phyloP scores from a whole-genome alignment of 2,329 filamentous ascomycete species.

The Penicillium sp. region DNA sequence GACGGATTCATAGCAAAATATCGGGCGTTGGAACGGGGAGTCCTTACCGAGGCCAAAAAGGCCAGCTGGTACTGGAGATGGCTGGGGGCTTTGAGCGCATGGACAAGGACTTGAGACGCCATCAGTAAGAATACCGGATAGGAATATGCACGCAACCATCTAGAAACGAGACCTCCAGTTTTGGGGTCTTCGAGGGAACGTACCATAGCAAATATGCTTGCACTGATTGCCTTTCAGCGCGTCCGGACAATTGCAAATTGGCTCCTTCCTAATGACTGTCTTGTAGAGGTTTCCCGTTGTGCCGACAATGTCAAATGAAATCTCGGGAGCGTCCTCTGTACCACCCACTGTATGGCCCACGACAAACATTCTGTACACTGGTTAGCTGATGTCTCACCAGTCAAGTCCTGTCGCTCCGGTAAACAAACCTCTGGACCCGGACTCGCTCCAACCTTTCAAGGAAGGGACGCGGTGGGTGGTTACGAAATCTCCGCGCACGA shows the following conservation, averaged over 20 bases:
- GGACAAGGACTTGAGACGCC: constrained; percentile 50
- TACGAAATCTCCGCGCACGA: constrained; percentile 41
- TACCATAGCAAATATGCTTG: constrained; percentile 62
- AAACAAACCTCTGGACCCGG: constrained; percentile 44
- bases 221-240: constrained; percentile 57
- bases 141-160: neutral
- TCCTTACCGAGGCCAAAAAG: constrained; percentile 51
- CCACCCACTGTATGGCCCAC: constrained; percentile 50
- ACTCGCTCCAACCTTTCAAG: constrained; percentile 50
- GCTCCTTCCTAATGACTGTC: constrained; percentile 53
- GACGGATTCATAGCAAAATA: neutral
- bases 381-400: neutral
- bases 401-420: neutral
- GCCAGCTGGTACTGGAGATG: constrained; percentile 60
- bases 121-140: constrained; percentile 17
- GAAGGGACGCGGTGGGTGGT: constrained; percentile 47
- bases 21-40: neutral
- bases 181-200: constrained; percentile 15
- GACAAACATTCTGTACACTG: constrained; percentile 52
- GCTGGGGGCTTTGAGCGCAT: constrained; percentile 56
- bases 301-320: constrained; percentile 58
- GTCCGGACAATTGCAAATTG: constrained; percentile 57
- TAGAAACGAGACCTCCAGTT: neutral
- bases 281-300: constrained; percentile 62
- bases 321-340: constrained; percentile 46